Base-by-base conservation (phyloP, 305 asterid genomes). In the Andrographis paniculata region DNA sequence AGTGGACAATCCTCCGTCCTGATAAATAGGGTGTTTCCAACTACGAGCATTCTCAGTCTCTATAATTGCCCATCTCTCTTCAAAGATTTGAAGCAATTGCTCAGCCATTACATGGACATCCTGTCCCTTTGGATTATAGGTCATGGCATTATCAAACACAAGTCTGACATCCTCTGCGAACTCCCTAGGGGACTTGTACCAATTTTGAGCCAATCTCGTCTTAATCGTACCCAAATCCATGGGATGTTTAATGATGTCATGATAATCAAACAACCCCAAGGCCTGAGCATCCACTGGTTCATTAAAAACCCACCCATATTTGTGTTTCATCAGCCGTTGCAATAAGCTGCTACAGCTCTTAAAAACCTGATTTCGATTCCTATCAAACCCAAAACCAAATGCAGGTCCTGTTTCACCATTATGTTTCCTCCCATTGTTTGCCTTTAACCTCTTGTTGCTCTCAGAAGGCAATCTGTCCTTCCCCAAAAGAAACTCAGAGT, bases 91-190 rank as follows among this genome's bases (percentile, higher is more conserved):
- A 22, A 52, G 64, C 14, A 78, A 58, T 40, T 66, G 63, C 24
- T 65, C 73, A 14, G 82, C 87, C 87, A 78, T 78, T 17, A 53
- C 9, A 41, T 78, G 76, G 31, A 74, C 87, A 53, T 78, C 82
- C 35, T 78, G 82, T 38, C 87, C 87, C 53, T 64, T 63, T 2
- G 87, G 82, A 52, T 78, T 78, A 65, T 74, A 78, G 30, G 70
- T 60, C 86, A 77, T 74, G 48, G 86, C 86, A 68, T 77, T 77
- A 31, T 24, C 67, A 59, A 78, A 78, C 21, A 69, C 77, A 23
- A 74, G 79, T 63, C 87, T 66, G 36, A 71, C 77, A 53, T 78
- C 82, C 53, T 74, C 87, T 1, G 82, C 82, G 50, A 78, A 78
- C 20, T 71, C 77, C 45, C 51, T 61, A 1, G 82, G 82, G 16